Evolutionary conservation across 768 basidiomycete species (phyloP), one percentile per base, ranked within the genome.

Genomic region (Pleurotus citrinopileatus): DNA sequence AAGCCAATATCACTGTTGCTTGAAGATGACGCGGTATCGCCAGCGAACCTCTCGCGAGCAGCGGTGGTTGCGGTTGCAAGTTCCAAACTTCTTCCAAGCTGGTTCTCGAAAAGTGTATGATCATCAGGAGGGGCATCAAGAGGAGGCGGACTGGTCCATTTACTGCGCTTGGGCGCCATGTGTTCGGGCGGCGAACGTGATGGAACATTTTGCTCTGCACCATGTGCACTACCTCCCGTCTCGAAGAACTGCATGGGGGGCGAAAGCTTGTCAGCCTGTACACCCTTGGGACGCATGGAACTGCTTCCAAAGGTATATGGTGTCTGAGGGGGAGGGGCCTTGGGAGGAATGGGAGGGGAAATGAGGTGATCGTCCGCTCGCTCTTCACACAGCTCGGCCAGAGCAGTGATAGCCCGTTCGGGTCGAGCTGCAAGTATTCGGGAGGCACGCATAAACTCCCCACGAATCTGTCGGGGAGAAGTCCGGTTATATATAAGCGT

Each of bases 391-490:
- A 99, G 82, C 60, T 94, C 89, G 1, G 94, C 85, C 15, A 98
- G 77, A 3, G 91, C 89, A 17, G 87, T 69, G 27, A 89, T 82
- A 6, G 90, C 91, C 45, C 91, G 85, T 52, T 89, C 89, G 1
- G 91, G 92, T 26, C 88, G 87, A 58, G 78, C 73, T 9, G 85
- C 78, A 28, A 99, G 75, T 54, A 98, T 91, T 53, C 94, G 80
- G 20, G 88, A 86, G 3, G 95, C 96, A 29, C 96, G 87, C 92
- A 96, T 96, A 68, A 99, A 96, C 73, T 98, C 96, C 7, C 96
- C 95, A 12, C 96, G 94, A 64, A 99, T 94, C 95, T 98, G 60
- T 6, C 42, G 26, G 38, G 36, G 7, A 15, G 54, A 47, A 29
- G 27, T 63, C n/a, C 12, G 45, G 45, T 47, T 32, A 59, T 59